Evolutionary conservation across 371 early-diverging fungal genomes (phyloP), one percentile per base, ranked within the genome.

Genomic region (Mortierella sp.): DNA sequence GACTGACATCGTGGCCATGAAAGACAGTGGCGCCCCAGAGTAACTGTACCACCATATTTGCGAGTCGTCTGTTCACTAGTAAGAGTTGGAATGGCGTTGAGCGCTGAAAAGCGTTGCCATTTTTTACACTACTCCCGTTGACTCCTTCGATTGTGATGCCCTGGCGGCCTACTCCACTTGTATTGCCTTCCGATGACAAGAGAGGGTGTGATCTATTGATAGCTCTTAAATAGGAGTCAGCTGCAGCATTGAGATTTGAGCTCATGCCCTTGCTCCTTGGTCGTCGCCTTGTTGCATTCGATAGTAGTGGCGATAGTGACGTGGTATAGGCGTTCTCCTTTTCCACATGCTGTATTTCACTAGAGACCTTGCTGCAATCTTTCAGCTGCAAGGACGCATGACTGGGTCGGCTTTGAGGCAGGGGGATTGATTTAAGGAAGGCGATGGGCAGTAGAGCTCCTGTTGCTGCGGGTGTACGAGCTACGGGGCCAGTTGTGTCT

Each of bases 11-110:
- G 49, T 78, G 78, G 9, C 78, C 78, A 57, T 78, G 78, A 29
- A 78, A 78, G 34, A 72, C 78, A 26, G 69, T 37, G 1, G 43
- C 43, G 9, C 56, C 53, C 78, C 78, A 78, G 0, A 78, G 61
- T 15, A 60, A 59, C 22, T 19, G 61, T 28, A 78, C 66, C 3
- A 57, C 65, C n/a, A 64, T 49, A 31, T 63, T 61, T 9, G 72
- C 69, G 17, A 78, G 57, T 9, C 68, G 55, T 35, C 53, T 72
- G 62, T 53, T 72, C 22, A 78, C 69, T 2, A 78, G 65, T 45
- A 72, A 34, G 29, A 78, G 68, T 8, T 72, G 61, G 53, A 72
- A 65, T 17, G 68, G 68, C 28, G 64, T 66, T n/a, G 45, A 66
- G 32, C 40, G 40, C 58, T 22, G 23, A 31, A 13, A 9, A n/a